phyloP scores from a whole-genome alignment of 2,329 filamentous ascomycete genomes.

The Chalaropsis ovoidea region DNA sequence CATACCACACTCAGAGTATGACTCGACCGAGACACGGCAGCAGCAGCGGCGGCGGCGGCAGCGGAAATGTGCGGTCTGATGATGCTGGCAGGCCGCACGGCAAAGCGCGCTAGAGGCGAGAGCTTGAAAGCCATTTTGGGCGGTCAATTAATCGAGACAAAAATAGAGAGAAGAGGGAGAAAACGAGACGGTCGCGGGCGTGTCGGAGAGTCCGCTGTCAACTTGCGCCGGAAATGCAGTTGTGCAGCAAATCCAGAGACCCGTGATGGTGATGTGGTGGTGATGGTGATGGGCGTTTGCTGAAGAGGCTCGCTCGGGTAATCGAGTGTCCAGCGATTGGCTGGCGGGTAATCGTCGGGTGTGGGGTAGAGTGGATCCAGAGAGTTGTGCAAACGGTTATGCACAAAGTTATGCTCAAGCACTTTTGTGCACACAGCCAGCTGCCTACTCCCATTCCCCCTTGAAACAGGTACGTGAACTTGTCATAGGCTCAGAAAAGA shows the following conservation, averaged over 20 bases:
- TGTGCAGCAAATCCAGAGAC: neutral
- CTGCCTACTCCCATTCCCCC: neutral
- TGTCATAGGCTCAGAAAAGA: neutral
- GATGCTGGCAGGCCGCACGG: slow-evolving; percentile 40
- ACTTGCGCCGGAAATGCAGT: neutral
- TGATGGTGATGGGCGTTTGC: neutral
- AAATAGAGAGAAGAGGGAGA: neutral
- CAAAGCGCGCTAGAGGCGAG: slow-evolving; percentile 60
- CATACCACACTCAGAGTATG: slow-evolving; percentile 61
- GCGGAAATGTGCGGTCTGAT: slow-evolving; percentile 59
- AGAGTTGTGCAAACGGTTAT: neutral
- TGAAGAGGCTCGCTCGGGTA: slow-evolving; percentile 12
- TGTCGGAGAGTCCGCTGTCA: neutral
- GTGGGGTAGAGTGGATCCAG: no score
- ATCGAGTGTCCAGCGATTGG: neutral
- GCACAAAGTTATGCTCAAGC: neutral
- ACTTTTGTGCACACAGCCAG: neutral
- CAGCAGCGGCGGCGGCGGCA: slow-evolving; percentile 54
- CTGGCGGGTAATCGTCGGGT: neutral
- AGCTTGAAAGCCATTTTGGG: slow-evolving; percentile 70
- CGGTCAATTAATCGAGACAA: neutral
- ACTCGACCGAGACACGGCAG: slow-evolving; percentile 49
- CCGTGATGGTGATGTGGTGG: neutral
- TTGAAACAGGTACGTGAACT: slow-evolving; percentile 3
- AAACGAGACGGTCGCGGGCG: neutral